Conservation (phyloP, 805 yeast genomes). For the Yarrowia sp. region DNA sequence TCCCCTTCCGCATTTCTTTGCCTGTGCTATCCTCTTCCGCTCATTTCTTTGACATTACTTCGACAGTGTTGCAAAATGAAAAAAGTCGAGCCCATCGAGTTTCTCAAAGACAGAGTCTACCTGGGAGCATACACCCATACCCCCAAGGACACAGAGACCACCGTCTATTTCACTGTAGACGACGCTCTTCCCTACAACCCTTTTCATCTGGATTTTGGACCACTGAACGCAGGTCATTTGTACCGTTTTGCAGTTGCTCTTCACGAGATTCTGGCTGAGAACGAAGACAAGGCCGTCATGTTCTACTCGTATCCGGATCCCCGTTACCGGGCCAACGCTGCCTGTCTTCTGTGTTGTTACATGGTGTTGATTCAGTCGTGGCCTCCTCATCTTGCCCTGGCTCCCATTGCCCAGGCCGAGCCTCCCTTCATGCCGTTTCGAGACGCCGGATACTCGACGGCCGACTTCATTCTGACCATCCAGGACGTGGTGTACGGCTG, state of each 20-base stretch:
- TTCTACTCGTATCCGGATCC: constrained; percentile 82
- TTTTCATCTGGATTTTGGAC: constrained; percentile 97
- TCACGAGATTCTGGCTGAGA: constrained; percentile 82
- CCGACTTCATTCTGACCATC: constrained; percentile 88
- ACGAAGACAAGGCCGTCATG: constrained; percentile 84
- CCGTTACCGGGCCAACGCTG: constrained; percentile 85
- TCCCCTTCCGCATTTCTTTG: no score
- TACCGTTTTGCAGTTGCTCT: constrained; percentile 93
- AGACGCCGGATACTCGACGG: constrained; percentile 95
- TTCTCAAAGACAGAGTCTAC: constrained; percentile 57
- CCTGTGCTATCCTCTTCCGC: no score
- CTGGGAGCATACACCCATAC: constrained; percentile 81
- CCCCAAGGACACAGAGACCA: constrained; percentile 71
- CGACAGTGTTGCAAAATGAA: background rate
- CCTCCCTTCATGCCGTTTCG: constrained; percentile 94
- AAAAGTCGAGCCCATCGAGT: constrained; percentile 9
- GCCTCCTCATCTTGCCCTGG: constrained; percentile 97
- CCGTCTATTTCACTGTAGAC: constrained; percentile 87
- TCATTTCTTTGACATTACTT: no score
- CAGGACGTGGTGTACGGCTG: constrained; percentile 95
- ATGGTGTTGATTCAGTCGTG: constrained; percentile 93
- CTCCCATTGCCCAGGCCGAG: constrained; percentile 85
- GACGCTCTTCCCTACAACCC: constrained; percentile 88
- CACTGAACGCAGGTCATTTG: constrained; percentile 86
- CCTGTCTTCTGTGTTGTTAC: constrained; percentile 88